These are phyloP conservation scores for Aspergillus novoparasiticus DNA, from an alignment of 2,329 filamentous ascomycete species.

Conservation along the genomic window DNA sequence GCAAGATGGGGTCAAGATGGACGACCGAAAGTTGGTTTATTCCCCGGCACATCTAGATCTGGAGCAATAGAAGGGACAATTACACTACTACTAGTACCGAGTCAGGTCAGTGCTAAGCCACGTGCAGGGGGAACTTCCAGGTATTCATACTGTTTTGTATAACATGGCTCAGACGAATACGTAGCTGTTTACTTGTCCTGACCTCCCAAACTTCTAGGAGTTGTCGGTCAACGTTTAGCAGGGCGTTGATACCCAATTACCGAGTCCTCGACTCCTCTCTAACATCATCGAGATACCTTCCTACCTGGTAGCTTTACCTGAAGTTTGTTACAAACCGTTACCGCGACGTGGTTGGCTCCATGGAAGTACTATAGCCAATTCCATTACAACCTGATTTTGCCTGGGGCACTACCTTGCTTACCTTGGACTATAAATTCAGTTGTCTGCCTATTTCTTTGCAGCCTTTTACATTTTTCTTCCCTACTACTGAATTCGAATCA, in stretches of 20 bases:
- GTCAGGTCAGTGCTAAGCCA: background rate
- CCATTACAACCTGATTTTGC: background rate
- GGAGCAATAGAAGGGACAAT: background rate
- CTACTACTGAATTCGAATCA: background rate
- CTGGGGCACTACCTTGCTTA: background rate
- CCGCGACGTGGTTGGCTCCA: background rate
- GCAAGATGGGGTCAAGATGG: background rate
- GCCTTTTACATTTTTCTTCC: background rate
- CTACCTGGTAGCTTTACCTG: background rate
- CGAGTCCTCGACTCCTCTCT: background rate
- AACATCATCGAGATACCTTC: background rate
- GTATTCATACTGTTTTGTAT: background rate
- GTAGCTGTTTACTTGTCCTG: background rate
- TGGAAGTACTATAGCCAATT: background rate
- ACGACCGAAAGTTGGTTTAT: background rate
- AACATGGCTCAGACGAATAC: background rate
- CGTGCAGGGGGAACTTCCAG: background rate
- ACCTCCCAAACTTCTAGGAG: no score
- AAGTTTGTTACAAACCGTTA: background rate
- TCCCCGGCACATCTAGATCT: background rate
- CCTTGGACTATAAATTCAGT: background rate
- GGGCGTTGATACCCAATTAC: background rate
- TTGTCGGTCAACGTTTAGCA: no score
- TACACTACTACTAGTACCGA: background rate
- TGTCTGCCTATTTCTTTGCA: background rate